Conservation (phyloP, 2,329 filamentous ascomycete species). For the Fusarium sp. region DNA sequence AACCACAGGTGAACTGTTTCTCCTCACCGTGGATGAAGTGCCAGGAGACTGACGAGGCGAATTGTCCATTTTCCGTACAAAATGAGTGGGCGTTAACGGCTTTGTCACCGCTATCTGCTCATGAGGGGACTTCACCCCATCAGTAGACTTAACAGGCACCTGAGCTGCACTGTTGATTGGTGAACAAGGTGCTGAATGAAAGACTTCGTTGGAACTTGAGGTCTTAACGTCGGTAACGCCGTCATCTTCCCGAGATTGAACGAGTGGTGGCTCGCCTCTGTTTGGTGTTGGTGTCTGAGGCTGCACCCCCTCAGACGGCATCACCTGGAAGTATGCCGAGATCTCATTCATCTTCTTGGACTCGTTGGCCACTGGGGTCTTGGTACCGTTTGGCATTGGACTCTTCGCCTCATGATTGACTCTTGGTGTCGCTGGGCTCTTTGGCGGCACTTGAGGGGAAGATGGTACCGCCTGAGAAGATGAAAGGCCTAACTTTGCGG, state of each 20-base stretch:
- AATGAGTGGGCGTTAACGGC: conserved; percentile 15
- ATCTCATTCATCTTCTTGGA: conserved; percentile 10
- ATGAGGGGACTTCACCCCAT: conserved; percentile 3
- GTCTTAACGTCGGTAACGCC: conserved; percentile 34
- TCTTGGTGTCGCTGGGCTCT: conserved; percentile 23
- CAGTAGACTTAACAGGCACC: conserved; percentile 26
- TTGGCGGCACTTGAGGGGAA: conserved; percentile 29
- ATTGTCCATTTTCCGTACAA: conserved; percentile 31
- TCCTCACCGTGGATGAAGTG: conserved; percentile 23
- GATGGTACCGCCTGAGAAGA: conserved; percentile 33
- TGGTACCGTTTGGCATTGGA: conserved; percentile 13
- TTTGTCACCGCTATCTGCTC: neutral
- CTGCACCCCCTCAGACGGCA: conserved; percentile 17
- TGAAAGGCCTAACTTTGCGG: conserved; percentile 41
- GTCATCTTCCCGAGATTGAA: conserved; percentile 33
- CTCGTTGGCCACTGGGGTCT: neutral
- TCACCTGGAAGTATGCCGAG: conserved; percentile 27
- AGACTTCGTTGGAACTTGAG: conserved; percentile 31
- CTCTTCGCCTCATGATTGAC: conserved; percentile 11
- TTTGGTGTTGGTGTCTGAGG: conserved; percentile 17
- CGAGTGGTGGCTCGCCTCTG: conserved; percentile 29
- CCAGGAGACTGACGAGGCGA: conserved; percentile 15
- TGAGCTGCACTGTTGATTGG: conserved; percentile 23
- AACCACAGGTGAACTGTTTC: conserved; percentile 16
- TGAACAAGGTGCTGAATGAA: conserved; percentile 41